These are phyloP conservation scores for Dendrobium chrysotoxum DNA, from an alignment of 106 monocot species.

Conservation along the genomic window DNA sequence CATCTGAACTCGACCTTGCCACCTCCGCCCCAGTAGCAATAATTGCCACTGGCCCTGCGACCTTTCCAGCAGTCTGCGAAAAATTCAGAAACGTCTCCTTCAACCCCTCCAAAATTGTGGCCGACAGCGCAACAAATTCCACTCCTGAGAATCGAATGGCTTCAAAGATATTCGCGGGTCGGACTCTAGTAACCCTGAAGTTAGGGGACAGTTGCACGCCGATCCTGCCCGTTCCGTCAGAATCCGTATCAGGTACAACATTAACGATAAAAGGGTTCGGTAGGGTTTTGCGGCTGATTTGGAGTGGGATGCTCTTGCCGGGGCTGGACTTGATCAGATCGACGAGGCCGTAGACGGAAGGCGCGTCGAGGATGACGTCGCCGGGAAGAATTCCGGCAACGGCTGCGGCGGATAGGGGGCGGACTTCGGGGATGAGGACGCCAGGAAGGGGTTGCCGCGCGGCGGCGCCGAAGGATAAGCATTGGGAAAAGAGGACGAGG, in stretches of 20 bases:
- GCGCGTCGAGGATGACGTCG: constrained; percentile 58
- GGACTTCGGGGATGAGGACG: constrained; percentile 67
- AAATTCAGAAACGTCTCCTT: constrained; percentile 89
- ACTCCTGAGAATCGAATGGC: constrained; percentile 38
- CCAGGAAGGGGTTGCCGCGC: constrained; percentile 60
- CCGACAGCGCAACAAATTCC: constrained; percentile 48
- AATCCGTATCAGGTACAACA: constrained; percentile 53
- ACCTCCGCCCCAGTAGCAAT: constrained; percentile 92
- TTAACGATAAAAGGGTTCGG: constrained; percentile 11
- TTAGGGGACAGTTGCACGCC: constrained; percentile 91
- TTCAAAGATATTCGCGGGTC: constrained; percentile 32
- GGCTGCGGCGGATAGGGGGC: constrained; percentile 50
- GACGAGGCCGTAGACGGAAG: constrained; percentile 54
- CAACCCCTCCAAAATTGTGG: constrained; percentile 62
- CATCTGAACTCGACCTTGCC: constrained; percentile 71
- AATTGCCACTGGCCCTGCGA: constrained; percentile 91
- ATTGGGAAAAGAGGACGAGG: constrained; percentile 57
- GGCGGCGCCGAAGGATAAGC: constrained; percentile 62
- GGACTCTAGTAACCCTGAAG: constrained; percentile 39
- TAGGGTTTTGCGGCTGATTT: constrained; percentile 17
- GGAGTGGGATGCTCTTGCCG: constrained; percentile 22
- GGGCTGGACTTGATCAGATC: constrained; percentile 63
- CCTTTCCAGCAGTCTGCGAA: constrained; percentile 75
- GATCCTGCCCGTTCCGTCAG: constrained; percentile 67
- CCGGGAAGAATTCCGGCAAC: constrained; percentile 55